Percentiles rank a stretch among this genome's conserved stretches.
Conservation (phyloP, 2,329 filamentous ascomycete genomes). For the Chaetomium strumarium region DNA sequence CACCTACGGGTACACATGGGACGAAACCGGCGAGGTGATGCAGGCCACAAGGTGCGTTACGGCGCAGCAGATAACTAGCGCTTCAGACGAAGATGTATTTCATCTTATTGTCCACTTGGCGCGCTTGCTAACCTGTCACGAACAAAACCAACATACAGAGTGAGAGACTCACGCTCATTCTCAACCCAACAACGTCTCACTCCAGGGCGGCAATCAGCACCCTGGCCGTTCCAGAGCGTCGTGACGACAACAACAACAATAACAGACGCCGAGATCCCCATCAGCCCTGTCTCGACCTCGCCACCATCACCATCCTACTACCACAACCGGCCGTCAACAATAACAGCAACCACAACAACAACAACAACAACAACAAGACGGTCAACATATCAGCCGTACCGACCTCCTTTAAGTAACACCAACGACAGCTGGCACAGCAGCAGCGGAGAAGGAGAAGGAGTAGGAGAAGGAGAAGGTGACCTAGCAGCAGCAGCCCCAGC, state of each 20-base stretch:
- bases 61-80: not conserved
- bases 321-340: constrained; percentile 21
- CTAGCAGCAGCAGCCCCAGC: constrained; percentile 2
- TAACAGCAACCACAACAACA: constrained; percentile 8
- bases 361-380: constrained; percentile 9
- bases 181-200: constrained; percentile 5
- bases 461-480: not conserved
- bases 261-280: constrained; percentile 21
- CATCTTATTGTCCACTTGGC: too few species aligned
- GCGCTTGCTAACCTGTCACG: too few species aligned
- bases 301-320: constrained; percentile 20
- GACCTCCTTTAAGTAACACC: not conserved
- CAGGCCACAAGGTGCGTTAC: constrained; percentile 24
- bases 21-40: constrained; percentile 27
- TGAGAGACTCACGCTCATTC: constrained; percentile 8
- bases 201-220: constrained; percentile 24
- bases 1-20: constrained; percentile 27
- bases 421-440: not conserved
- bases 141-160: constrained; percentile 7
- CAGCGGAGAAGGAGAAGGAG: not conserved
- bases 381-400: not conserved
- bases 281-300: constrained; percentile 16
- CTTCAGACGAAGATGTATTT: too few species aligned
- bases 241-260: constrained; percentile 19
- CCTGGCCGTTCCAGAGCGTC: constrained; percentile 34